Evolutionary conservation across 495 filamentous ascomycete species (phyloP).

Genomic region (Podospora sp.): DNA sequence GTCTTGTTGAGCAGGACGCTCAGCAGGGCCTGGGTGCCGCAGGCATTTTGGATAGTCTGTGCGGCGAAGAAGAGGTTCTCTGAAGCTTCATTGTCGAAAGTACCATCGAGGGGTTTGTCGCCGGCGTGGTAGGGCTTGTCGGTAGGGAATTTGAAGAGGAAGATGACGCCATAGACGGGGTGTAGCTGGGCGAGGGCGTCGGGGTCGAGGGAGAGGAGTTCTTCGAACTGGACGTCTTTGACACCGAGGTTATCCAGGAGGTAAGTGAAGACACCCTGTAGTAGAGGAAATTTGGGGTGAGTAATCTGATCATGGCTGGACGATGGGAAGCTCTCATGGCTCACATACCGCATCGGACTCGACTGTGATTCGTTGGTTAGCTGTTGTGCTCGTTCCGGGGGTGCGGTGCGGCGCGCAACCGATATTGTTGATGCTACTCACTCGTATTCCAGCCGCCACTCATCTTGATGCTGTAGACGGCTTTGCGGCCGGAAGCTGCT

Average conservation of each 20-base stretch:
- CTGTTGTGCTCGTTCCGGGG: not conserved
- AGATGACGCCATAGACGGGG: constrained; percentile 95
- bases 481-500: not conserved
- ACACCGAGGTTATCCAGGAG: constrained; percentile 90
- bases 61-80: constrained; percentile 89
- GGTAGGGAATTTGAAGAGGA: constrained; percentile 97
- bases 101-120: constrained; percentile 72
- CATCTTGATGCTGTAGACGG: constrained; percentile 42
- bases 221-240: constrained; percentile 93
- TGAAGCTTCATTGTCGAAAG: constrained; percentile 72
- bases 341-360: constrained; percentile 87
- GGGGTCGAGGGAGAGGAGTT: constrained; percentile 87
- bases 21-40: constrained; percentile 94
- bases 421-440: constrained; percentile 32
- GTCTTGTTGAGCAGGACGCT: constrained; percentile 90
- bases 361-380: constrained; percentile 61
- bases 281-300: not conserved
- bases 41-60: constrained; percentile 99
- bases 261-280: constrained; percentile 94
- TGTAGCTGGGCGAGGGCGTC: constrained; percentile 75
- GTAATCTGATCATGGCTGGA: constrained; percentile 16
- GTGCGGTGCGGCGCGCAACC: not conserved
- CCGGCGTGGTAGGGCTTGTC: constrained; percentile 63
- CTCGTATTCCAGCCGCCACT: constrained; percentile 63
- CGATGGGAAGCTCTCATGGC: constrained; percentile 18